These are phyloP conservation scores for Colletotrichum destructivum DNA, from an alignment of 2,329 filamentous ascomycete genomes.

Conservation along the genomic window DNA sequence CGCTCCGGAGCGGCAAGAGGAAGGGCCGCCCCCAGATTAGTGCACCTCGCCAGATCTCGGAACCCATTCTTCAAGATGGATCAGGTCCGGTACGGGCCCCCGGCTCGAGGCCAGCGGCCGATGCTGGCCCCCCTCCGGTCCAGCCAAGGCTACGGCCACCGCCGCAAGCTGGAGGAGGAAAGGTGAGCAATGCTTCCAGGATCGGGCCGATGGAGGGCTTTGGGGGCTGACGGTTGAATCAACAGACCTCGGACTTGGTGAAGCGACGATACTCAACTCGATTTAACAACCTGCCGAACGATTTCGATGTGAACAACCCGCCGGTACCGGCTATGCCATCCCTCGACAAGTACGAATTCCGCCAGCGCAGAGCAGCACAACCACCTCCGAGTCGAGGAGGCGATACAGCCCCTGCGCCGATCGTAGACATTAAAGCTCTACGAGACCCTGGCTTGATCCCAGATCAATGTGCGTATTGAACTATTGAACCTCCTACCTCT, in stretches of 20 bases:
- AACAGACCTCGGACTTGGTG: conserved; percentile 83
- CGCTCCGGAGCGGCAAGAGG: conserved; percentile 74
- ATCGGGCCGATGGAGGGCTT: not conserved
- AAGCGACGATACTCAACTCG: conserved; percentile 95
- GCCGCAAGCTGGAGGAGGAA: conserved; percentile 68
- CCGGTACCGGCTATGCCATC: conserved; percentile 79
- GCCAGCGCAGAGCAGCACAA: conserved; percentile 62
- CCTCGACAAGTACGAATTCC: conserved; percentile 71
- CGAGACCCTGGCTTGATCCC: conserved; percentile 84
- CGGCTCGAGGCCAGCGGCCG: conserved; percentile 43
- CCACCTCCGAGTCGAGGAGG: conserved; percentile 67
- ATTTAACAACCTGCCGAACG: conserved; percentile 83
- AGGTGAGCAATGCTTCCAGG: conserved; percentile 58
- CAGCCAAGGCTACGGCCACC: conserved; percentile 54
- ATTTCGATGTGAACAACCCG: conserved; percentile 78
- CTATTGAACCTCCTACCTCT: not conserved
- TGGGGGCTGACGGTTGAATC: conserved; percentile 7
- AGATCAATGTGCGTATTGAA: conserved; percentile 77
- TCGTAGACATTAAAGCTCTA: conserved; percentile 83
- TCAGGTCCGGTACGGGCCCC: conserved; percentile 44
- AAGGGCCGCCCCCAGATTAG: conserved; percentile 75
- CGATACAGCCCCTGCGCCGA: conserved; percentile 68
- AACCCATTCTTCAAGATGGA: conserved; percentile 68
- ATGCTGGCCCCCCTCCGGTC: conserved; percentile 34
- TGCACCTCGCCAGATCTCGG: conserved; percentile 74